phyloP scores from a whole-genome alignment of 2,329 filamentous ascomycete genomes.

The Magnaporthales sp. region DNA sequence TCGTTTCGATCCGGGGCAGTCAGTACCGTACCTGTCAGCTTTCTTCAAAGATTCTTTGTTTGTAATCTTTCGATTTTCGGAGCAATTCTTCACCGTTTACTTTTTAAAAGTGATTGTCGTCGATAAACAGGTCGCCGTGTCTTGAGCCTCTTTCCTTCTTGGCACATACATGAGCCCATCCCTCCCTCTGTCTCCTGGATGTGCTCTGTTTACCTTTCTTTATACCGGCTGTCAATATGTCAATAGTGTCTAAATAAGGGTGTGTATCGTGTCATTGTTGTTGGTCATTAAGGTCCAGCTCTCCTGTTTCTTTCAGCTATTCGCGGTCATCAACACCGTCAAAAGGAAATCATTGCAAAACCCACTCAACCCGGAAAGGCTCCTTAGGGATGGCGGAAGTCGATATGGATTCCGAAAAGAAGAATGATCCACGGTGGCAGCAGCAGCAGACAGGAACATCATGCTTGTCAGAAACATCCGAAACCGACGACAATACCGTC shows the following conservation, averaged over 20 bases:
- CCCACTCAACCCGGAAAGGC: not conserved
- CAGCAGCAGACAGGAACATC: not conserved
- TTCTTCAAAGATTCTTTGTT: not conserved
- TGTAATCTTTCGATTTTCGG: not conserved
- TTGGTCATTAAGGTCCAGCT: not conserved
- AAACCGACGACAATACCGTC: not conserved
- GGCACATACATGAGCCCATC: not conserved
- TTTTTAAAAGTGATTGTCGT: not conserved
- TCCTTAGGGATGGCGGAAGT: not conserved
- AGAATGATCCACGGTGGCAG: not conserved
- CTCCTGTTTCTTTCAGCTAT: not conserved
- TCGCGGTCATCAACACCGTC: not conserved
- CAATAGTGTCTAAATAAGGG: not conserved
- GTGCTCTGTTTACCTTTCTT: not conserved
- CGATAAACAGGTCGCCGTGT: not conserved
- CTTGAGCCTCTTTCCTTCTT: not conserved
- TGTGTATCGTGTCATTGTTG: no score
- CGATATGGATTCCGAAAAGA: not conserved
- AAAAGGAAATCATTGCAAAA: not conserved
- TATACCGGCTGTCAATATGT: not conserved
- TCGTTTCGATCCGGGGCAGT: no score
- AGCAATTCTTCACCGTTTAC: not conserved
- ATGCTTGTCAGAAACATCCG: not conserved
- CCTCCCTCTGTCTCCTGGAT: not conserved
- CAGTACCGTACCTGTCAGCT: not conserved